Evolutionary conservation across 1,139 yeast species (phyloP).

Genomic region (Wickerhamomyces sp.): DNA sequence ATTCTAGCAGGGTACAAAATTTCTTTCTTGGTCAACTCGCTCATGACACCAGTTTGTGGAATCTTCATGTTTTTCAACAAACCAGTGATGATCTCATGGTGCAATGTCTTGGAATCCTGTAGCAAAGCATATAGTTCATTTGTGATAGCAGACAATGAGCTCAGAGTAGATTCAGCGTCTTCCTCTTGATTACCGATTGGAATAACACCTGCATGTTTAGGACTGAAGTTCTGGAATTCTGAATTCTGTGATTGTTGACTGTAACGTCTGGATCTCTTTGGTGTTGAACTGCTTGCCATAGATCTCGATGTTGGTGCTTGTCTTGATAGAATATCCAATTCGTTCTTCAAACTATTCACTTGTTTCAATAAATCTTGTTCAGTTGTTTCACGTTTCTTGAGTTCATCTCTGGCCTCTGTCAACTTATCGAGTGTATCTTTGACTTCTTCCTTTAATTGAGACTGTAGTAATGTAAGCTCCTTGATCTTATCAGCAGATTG

Average conservation of each 20-base stretch:
- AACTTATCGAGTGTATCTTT: conserved; percentile 57
- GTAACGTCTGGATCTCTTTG: conserved; percentile 24
- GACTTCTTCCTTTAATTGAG: conserved; percentile 58
- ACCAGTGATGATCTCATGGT: conserved; percentile 84
- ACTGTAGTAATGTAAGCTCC: conserved; percentile 60
- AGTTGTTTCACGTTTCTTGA: conserved; percentile 59
- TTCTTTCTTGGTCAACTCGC: conserved; percentile 81
- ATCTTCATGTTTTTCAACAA: conserved; percentile 82
- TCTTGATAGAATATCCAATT: conserved; percentile 28
- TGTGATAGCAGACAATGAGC: conserved; percentile 51
- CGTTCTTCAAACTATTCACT: conserved; percentile 43
- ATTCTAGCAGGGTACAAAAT: conserved; percentile 96
- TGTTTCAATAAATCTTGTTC: conserved; percentile 68
- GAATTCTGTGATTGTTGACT: conserved; percentile 20
- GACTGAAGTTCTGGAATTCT: conserved; percentile 26
- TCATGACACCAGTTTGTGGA: conserved; percentile 81
- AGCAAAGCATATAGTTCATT: conserved; percentile 68
- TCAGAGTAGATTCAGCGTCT: conserved; percentile 42
- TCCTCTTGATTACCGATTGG: conserved; percentile 47
- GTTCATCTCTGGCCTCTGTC: conserved; percentile 54
- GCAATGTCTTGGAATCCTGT: conserved; percentile 75
- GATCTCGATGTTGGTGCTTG: conserved; percentile 25
- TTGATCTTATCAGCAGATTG: conserved; percentile 60
- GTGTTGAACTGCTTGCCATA: conserved; percentile 20
- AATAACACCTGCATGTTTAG: conserved; percentile 53